Evolutionary conservation across 192 early-diverging fungal genomes (phyloP).

Genomic region (Chytriomyces confervae): DNA sequence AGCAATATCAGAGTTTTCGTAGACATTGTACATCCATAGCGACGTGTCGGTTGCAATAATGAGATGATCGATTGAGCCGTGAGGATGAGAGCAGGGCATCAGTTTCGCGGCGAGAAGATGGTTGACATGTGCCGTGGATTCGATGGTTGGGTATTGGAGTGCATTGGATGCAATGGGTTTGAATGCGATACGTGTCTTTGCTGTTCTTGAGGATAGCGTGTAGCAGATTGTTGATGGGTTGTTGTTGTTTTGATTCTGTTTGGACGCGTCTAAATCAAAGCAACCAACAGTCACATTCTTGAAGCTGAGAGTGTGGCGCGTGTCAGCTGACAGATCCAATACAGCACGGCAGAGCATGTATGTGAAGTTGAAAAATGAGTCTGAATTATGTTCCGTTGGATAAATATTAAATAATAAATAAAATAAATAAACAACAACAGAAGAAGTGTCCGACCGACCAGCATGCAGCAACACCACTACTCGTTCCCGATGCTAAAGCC

Average conservation of each 20-base stretch:
- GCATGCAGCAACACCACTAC: conserved; percentile 15
- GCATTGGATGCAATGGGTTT: background rate
- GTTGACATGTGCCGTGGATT: background rate
- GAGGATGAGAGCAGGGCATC: background rate
- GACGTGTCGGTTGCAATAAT: conserved; percentile 17
- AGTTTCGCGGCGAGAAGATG: background rate
- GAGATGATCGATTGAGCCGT: background rate
- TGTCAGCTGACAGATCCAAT: too few species aligned
- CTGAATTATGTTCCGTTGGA: too few species aligned
- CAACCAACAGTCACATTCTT: conserved; percentile 1
- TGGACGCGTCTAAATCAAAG: conserved; percentile 7
- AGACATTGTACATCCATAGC: conserved; percentile 28
- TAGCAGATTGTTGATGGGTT: background rate
- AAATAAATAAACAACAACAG: background rate
- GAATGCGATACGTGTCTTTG: background rate
- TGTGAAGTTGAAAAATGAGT: too few species aligned
- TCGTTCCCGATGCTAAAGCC: conserved; percentile 75
- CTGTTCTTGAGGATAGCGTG: background rate
- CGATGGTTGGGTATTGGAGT: background rate
- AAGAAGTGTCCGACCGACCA: background rate
- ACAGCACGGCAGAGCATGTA: too few species aligned
- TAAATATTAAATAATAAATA: conserved; percentile 1
- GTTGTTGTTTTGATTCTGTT: background rate
- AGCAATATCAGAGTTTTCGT: conserved; percentile 13
- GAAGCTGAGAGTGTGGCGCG: background rate